These are phyloP conservation scores for Termitomyces sp. DNA, from an alignment of 768 basidiomycete species.

Conservation along the genomic window DNA sequence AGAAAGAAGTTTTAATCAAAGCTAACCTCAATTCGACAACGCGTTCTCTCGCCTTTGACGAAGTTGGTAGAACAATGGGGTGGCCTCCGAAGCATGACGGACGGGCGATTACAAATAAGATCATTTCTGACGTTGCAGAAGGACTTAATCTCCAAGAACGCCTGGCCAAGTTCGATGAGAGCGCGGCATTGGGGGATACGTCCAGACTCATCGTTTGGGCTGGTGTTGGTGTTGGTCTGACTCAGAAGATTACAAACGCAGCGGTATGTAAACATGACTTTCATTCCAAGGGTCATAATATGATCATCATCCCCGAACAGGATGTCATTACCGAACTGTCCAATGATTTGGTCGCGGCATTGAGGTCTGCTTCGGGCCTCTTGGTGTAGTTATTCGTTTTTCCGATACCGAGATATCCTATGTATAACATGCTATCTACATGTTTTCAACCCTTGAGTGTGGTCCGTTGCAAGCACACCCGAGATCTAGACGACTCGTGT, in stretches of 20 bases:
- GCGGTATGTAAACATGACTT: background rate
- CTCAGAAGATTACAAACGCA: constrained; percentile 13
- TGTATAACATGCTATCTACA: too few relatives aligned
- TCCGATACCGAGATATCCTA: too few relatives aligned
- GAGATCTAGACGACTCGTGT: too few relatives aligned
- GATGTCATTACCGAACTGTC: background rate
- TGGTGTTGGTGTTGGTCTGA: constrained; percentile 33
- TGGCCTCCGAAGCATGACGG: constrained; percentile 8
- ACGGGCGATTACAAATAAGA: background rate
- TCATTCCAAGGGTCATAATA: background rate
- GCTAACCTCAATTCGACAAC: constrained; percentile 28
- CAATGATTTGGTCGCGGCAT: background rate
- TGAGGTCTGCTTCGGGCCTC: background rate
- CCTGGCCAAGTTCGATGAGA: constrained; percentile 21
- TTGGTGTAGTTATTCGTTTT: background rate
- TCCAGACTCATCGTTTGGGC: constrained; percentile 35
- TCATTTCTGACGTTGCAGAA: constrained; percentile 9
- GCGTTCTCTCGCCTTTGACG: constrained; percentile 37
- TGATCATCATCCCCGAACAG: background rate
- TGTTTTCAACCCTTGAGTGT: too few relatives aligned
- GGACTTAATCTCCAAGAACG: constrained; percentile 25
- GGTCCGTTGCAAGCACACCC: too few relatives aligned
- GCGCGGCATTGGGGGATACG: constrained; percentile 22
- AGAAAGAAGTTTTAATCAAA: constrained; percentile 33
- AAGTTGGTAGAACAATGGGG: constrained; percentile 3